phyloP scores from a whole-genome alignment of 1,284 basidiomycete genomes.

The Sporisorium sorghi region DNA sequence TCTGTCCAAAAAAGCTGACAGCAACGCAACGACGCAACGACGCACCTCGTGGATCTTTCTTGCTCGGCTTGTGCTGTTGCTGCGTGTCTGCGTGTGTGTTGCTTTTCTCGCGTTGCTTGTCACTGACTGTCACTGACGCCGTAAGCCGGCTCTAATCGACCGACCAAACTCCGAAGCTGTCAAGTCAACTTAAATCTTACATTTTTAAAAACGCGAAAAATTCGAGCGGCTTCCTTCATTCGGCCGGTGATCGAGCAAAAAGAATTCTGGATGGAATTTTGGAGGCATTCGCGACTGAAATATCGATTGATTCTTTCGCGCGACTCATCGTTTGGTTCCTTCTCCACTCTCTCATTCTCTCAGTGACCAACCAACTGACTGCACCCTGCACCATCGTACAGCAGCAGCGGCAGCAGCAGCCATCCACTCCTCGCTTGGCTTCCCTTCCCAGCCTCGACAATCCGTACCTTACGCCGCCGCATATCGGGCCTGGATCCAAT shows the following conservation, averaged over 20 bases:
- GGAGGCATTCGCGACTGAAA: neutral
- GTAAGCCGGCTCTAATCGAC: no score
- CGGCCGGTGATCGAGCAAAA: slow-evolving; percentile 52
- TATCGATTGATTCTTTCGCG: slow-evolving; percentile 48
- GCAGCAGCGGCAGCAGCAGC: slow-evolving; percentile 3
- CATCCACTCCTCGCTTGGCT: neutral
- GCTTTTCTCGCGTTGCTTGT: no score
- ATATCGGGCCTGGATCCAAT: neutral
- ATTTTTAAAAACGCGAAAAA: neutral
- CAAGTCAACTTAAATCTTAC: neutral
- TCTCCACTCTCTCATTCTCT: no score
- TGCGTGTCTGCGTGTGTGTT: no score
- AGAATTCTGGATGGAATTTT: neutral
- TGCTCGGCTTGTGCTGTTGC: slow-evolving; percentile 4
- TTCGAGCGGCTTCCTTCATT: slow-evolving; percentile 16
- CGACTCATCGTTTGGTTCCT: slow-evolving; percentile 36
- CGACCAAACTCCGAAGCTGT: neutral
- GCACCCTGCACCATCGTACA: slow-evolving; percentile 39
- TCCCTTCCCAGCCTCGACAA: neutral
- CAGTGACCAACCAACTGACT: no score
- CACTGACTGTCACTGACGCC: no score
- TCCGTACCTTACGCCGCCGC: neutral
- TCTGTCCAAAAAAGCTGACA: slow-evolving; percentile 1
- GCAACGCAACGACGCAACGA: no score
- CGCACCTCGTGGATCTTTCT: slow-evolving; percentile 1